A percentile compares a stretch with the other conserved stretches of the same genome.
Evolutionary conservation across 148 eudicot genomes (phyloP).

Genomic region (Cornus controversa): DNA sequence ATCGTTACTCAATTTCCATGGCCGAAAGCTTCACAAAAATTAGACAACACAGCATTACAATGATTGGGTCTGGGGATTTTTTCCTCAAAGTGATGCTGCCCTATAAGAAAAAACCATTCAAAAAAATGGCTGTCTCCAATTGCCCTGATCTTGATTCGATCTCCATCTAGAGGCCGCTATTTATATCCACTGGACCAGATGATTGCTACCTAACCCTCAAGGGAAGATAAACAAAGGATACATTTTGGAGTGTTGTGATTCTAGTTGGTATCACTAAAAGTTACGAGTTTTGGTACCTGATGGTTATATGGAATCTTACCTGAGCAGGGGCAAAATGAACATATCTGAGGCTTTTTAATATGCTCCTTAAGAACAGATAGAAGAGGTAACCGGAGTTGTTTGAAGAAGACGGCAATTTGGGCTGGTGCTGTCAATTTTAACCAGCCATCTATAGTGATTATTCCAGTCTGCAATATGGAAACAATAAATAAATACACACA

Average conservation of each 20-base stretch:
- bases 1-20: too few relatives aligned
- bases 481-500: background rate
- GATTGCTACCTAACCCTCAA: background rate
- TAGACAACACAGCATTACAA: background rate
- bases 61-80: background rate
- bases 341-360: conserved; percentile 82
- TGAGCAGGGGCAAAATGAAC: background rate
- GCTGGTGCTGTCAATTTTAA: conserved; percentile 88
- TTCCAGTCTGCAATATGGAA: conserved; percentile 59
- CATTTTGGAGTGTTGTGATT: background rate
- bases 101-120: background rate
- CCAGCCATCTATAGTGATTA: conserved; percentile 82
- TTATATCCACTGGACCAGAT: background rate
- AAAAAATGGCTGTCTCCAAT: background rate
- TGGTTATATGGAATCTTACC: background rate
- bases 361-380: conserved; percentile 75
- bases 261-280: background rate
- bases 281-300: background rate
- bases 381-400: conserved; percentile 83
- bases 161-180: background rate
- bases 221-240: background rate
- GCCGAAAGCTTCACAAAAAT: too few relatives aligned
- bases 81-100: background rate
- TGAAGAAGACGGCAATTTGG: conserved; percentile 94
- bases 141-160: background rate